A percentile compares a stretch with the other conserved stretches of the same genome.
Conservation (phyloP, 164 flowering plant genomes). For the Litsea cubeba region DNA sequence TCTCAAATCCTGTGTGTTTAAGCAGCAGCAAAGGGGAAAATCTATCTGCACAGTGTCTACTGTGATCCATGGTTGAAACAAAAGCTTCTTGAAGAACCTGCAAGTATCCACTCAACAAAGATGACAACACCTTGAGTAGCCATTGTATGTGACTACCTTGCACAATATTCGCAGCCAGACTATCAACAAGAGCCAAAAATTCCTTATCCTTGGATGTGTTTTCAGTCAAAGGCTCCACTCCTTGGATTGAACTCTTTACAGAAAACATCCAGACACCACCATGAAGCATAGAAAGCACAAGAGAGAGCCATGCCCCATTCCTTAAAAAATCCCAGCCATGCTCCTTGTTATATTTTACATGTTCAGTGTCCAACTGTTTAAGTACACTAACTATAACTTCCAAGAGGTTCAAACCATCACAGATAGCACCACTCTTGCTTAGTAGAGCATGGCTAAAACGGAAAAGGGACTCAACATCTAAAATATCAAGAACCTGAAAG, state of each 20-base stretch:
- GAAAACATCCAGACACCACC: slow-evolving; percentile 42
- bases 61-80: slow-evolving; percentile 33
- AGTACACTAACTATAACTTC: slow-evolving; percentile 42
- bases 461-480: slow-evolving; percentile 39
- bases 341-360: slow-evolving; percentile 24
- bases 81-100: slow-evolving; percentile 55
- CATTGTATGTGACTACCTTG: slow-evolving; percentile 27
- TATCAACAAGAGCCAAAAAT: slow-evolving; percentile 44
- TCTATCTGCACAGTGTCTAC: slow-evolving; percentile 14
- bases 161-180: slow-evolving; percentile 31
- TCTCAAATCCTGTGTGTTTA: slow-evolving; percentile 55
- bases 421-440: slow-evolving; percentile 22
- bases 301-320: slow-evolving; percentile 70
- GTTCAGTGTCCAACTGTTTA: slow-evolving; percentile 33
- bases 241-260: slow-evolving; percentile 34
- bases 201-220: slow-evolving; percentile 26
- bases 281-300: slow-evolving; percentile 51
- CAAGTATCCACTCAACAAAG: slow-evolving; percentile 50
- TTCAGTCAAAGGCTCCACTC: slow-evolving; percentile 26
- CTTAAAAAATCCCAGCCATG: slow-evolving; percentile 75
- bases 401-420: slow-evolving; percentile 20
- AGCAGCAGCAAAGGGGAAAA: slow-evolving; percentile 60
- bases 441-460: slow-evolving; percentile 46
- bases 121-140: slow-evolving; percentile 47
- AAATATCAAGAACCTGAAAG: slow-evolving; percentile 28